Evolutionary conservation across 176 grass and related monocot genomes (phyloP).

Genomic region (Elymus sibiricus): DNA sequence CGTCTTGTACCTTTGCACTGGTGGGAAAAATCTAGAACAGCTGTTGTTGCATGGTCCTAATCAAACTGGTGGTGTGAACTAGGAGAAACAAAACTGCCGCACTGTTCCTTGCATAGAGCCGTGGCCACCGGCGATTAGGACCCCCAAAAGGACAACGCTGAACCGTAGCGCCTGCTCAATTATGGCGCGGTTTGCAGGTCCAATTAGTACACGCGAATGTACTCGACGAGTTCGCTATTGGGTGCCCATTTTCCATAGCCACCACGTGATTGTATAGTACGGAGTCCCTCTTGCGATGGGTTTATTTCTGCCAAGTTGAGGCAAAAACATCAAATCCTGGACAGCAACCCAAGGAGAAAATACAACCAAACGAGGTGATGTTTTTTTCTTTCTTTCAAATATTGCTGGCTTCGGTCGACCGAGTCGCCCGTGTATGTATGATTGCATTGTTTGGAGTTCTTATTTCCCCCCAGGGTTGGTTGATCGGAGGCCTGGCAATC

Average conservation of each 20-base stretch:
- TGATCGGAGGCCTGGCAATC: too few species aligned
- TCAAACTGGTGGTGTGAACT: neutral
- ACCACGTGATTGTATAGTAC: slow-evolving; percentile 24
- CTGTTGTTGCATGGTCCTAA: neutral
- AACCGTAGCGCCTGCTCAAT: slow-evolving; percentile 21
- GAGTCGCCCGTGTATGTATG: neutral
- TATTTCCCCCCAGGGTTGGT: too few species aligned
- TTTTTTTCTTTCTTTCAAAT: neutral
- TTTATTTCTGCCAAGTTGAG: neutral
- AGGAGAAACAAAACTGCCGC: neutral
- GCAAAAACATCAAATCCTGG: neutral
- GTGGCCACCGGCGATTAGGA: slow-evolving; percentile 29
- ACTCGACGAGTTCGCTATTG: slow-evolving; percentile 21
- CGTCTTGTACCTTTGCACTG: neutral
- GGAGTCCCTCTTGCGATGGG: neutral
- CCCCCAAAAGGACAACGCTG: slow-evolving; percentile 40
- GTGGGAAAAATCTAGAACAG: neutral
- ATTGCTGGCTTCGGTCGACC: neutral
- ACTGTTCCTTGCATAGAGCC: neutral
- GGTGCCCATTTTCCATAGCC: neutral
- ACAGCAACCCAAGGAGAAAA: slow-evolving; percentile 27
- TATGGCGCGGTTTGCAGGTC: slow-evolving; percentile 11
- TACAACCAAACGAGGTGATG: too few species aligned
- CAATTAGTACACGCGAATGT: neutral
- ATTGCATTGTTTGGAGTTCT: neutral